Conservation (phyloP, 352 stramenopile genomes). For the Discostella stelligera region DNA sequence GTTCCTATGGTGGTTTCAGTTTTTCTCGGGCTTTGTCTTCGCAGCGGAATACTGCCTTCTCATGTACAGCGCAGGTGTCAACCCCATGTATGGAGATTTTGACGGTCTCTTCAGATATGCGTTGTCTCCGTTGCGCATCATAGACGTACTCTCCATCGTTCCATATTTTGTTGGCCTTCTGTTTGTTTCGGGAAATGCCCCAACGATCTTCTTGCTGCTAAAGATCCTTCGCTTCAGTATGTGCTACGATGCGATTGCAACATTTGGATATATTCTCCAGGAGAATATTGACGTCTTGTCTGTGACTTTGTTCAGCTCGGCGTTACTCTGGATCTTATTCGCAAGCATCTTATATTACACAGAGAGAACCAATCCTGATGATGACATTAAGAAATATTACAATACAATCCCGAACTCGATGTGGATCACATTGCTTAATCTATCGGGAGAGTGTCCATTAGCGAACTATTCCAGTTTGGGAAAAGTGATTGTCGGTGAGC, state of each 20-base stretch:
- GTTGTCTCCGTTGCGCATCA: constrained; percentile 52
- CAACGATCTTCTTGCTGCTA: constrained; percentile 21
- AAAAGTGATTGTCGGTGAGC: constrained; percentile 68
- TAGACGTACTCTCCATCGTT: constrained; percentile 69
- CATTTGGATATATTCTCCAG: constrained; percentile 79
- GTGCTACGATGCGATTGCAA: constrained; percentile 80
- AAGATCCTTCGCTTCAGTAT: constrained; percentile 79
- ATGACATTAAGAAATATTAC: constrained; percentile 81
- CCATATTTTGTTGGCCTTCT: constrained; percentile 66
- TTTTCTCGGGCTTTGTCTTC: constrained; percentile 60
- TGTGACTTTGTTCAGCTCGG: constrained; percentile 81
- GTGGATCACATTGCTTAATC: constrained; percentile 85
- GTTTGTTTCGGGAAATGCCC: constrained; percentile 3
- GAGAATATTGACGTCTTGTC: constrained; percentile 78
- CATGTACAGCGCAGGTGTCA: constrained; percentile 51
- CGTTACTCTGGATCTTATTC: constrained; percentile 84
- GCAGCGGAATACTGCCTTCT: constrained; percentile 59
- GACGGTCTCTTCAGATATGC: constrained; percentile 39
- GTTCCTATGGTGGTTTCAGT: constrained; percentile 59
- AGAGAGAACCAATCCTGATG: constrained; percentile 78
- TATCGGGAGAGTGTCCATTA: constrained; percentile 79
- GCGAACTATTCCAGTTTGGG: constrained; percentile 73
- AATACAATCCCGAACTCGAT: constrained; percentile 81
- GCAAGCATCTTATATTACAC: constrained; percentile 77
- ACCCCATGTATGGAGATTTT: constrained; percentile 60